Conservation (phyloP, 306 rosid genomes). For the Trifolium repens region DNA sequence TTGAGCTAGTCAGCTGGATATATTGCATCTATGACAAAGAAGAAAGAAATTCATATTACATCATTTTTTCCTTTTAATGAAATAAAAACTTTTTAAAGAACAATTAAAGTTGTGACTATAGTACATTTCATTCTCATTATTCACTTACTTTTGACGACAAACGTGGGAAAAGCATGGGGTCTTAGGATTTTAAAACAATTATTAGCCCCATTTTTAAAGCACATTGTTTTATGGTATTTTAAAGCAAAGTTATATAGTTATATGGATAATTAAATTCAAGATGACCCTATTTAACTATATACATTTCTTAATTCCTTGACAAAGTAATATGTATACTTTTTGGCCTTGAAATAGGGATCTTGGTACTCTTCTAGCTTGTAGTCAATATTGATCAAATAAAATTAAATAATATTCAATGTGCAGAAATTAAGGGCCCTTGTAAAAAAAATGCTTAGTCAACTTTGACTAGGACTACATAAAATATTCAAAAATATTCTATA, state of each 20-base stretch:
- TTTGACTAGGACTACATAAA: conserved; percentile 41
- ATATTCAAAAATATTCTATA: conserved; percentile 20
- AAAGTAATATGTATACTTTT: conserved; percentile 36
- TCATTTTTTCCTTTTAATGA: conserved; percentile 36
- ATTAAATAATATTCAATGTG: conserved; percentile 18
- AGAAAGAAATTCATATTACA: conserved; percentile 41
- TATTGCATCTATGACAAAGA: conserved; percentile 29
- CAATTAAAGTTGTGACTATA: conserved; percentile 26
- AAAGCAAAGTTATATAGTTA: neutral
- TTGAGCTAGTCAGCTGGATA: neutral
- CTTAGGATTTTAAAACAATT: conserved; percentile 51
- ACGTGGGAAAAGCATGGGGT: conserved; percentile 60
- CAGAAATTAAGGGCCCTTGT: conserved; percentile 34
- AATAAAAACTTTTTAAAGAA: conserved; percentile 21
- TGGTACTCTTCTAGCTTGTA: conserved; percentile 32
- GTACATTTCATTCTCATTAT: conserved; percentile 45
- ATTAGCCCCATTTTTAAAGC: conserved; percentile 45
- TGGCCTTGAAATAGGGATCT: conserved; percentile 55
- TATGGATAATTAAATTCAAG: conserved; percentile 31
- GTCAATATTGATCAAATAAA: conserved; percentile 42
- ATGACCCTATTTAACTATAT: conserved; percentile 8
- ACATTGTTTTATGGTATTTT: neutral
- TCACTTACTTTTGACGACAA: conserved; percentile 61
- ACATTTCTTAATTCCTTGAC: conserved; percentile 35
- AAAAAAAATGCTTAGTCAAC: conserved; percentile 35